Base-by-base conservation (phyloP, 1,139 yeast genomes). In the Sugiyamaella pinicola region DNA sequence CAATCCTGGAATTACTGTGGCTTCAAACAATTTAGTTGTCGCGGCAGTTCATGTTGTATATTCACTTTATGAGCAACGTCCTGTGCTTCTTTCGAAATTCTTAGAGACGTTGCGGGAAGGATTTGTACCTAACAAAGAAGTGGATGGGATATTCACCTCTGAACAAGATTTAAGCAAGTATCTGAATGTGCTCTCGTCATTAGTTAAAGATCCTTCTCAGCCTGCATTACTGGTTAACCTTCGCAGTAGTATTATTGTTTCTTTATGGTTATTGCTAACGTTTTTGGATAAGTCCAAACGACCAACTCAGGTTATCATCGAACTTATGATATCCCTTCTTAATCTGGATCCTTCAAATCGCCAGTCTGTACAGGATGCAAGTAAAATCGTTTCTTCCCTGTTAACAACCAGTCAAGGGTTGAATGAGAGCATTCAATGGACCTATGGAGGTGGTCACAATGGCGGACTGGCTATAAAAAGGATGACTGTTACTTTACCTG, bases 141-240 rank as follows among this genome's bases (percentile, higher is more conserved):
- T 9, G 21, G 33, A 39, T 12, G 37, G n/a, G 5, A 28, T 39
- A 18, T 35, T 35, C 19, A 46, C 56, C 5, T 34, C 55, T 9
- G 87, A 80, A 52, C 72, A 75, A 12, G 75, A 75, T 6, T 65
- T 87, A 15, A 85, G 85, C 61, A 83, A 85, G 66, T 74, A 75
- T 6, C 70, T 86, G n/a, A 85, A 84, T 65, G 89, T 85, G 0
- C 62, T 85, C 13, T 70, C 85, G 0, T 82, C 93, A 0, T 62
- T 88, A 10, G 71, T 85, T 0, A 82, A 82, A 61, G 81, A 78
- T 57, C 74, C 77, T 1, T 67, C 77, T 1, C 64, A 24, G 47
- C 62, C 37, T 54, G 55, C n/a, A 28, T 58, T 24, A 46, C 51
- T 45, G 29, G 17, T 5, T 18, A 21, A 24, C 9, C 35, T 55